Evolutionary conservation across 257 asterid species (phyloP), one percentile per base, ranked within the genome.

Genomic region (Gentiana dahurica): DNA sequence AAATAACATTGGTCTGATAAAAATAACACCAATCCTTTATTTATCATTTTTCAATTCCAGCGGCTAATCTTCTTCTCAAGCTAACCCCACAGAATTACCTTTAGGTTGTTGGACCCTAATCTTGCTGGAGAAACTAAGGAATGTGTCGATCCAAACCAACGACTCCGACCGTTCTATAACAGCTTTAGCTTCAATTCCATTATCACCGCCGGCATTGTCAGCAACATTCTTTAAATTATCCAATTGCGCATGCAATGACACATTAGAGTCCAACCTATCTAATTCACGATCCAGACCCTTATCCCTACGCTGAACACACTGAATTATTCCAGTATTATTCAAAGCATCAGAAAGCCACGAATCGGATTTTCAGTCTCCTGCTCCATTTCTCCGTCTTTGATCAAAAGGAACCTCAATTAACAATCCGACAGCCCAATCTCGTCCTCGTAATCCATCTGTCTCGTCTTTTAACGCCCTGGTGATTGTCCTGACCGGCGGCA

Each of bases 351-450:
- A 76, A 60, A 86, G 81, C 95, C 97, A 89, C 1, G 83, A 60
- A 39, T 86, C 95, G 0, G 95, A 76, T 70, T 83, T 89, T 4
- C 77, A 75, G 67, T 80, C 89, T 15, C 24, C 24, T 15, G 24
- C 24, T 15, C 24, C 24, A 15, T 15, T 15, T 15, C 24, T 15
- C 24, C 24, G 97, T 49, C 96, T 80, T 70, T 89, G 95, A 58
- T 89, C 97, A 54, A 77, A 89, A 0, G 95, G 94, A 41, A 85
- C 97, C 75, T 85, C 87, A 11, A 89, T 8, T 76, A 83, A 95
- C 83, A 83, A 70, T 3, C 94, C 95, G 3, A 94, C 91, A 12
- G 83, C 89, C 96, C 96, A 87, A 56, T 83, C 78, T 69, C 68
- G 83, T 39, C 92, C 94, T 35, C 82, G 85, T 54, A 79, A 69